Evolutionary conservation across 2,329 filamentous ascomycete genomes (phyloP), one percentile per base, ranked within the genome.

Genomic region (Epicoccum nigrum): DNA sequence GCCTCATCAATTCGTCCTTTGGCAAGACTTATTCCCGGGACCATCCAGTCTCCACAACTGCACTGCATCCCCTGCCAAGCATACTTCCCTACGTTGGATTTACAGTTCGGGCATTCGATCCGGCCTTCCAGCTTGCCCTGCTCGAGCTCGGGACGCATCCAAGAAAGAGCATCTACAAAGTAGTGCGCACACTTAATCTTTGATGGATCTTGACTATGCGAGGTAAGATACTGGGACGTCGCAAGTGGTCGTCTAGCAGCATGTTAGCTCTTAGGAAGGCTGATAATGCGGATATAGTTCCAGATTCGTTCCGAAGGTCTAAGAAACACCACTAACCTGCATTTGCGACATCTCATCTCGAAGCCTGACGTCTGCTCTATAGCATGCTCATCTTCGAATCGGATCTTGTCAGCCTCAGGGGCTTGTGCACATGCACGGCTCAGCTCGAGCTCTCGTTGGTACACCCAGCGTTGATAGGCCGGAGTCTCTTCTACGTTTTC

Each of bases 51-150:
- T 30, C 88, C 86, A 73, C 94, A 99, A 68, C 86, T 94, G 76
- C 94, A 99, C 71, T 86, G 86, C 81, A 97, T 88, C 12, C 94
- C 94, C 71, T 95, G 91, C 94, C 94, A 99, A 44, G 93, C 89
- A 69, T 97, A 99, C 64, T 94, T 89, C 31, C 94, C 94, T 39
- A 97, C 85, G 44, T 90, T 91, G 32, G 89, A 86, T 38, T 83
- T 85, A 73, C 94, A 99, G 66, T 87, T 88, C 8, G 94, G 93
- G 67, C 94, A 99, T 51, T 86, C 83, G 25, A 99, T 79, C 8
- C 93, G 86, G 19, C 94, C 94, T 54, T 92, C 90, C 19, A 97
- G 80, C 55, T 87, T 84, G 21, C 90, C 92, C 65, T 89, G 83
- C 63, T 92, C 89, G n/a, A 99, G 84, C 64, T 87, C 86, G 1